A percentile compares a stretch with the other conserved stretches of the same genome.
These are phyloP conservation scores for Colletotrichum musae DNA, from an alignment of 2,329 filamentous ascomycete genomes.

Conservation along the genomic window DNA sequence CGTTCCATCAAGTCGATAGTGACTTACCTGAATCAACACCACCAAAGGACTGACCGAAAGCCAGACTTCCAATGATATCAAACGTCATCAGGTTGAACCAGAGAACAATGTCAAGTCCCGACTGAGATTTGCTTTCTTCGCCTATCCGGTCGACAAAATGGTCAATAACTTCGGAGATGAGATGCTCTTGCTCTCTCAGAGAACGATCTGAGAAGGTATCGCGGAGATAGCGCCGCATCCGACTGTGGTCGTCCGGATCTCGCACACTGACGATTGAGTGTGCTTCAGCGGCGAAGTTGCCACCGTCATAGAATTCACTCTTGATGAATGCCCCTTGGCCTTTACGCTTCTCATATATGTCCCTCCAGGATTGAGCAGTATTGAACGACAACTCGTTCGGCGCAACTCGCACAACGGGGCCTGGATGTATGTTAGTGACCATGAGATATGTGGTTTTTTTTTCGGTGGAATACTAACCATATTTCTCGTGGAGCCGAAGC, in stretches of 20 bases:
- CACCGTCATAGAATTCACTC: slow-evolving; percentile 45
- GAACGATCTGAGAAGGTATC: slow-evolving; percentile 45
- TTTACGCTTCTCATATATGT: slow-evolving; percentile 42
- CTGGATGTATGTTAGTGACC: not conserved
- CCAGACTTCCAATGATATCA: slow-evolving; percentile 11
- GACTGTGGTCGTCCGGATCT: slow-evolving; percentile 40
- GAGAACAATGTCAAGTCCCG: slow-evolving; percentile 1
- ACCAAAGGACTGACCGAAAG: not conserved
- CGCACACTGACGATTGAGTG: slow-evolving; percentile 45
- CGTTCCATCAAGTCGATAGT: slow-evolving; percentile 8
- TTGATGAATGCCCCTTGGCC: slow-evolving; percentile 44
- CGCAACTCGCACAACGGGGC: slow-evolving; percentile 8
- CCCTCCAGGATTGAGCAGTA: slow-evolving; percentile 8
- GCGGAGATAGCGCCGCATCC: slow-evolving; percentile 45
- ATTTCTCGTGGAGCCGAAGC: slow-evolving; percentile 7
- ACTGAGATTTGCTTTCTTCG: not conserved
- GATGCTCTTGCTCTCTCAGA: slow-evolving; percentile 2
- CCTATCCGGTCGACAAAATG: slow-evolving; percentile 3
- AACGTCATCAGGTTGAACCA: slow-evolving; percentile 46
- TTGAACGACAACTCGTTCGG: slow-evolving; percentile 15
- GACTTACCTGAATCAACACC: slow-evolving; percentile 20
- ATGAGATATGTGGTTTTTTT: not conserved
- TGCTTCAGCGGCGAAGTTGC: slow-evolving; percentile 41
- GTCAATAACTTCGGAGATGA: slow-evolving; percentile 1
- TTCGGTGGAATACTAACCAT: not conserved